Evolutionary conservation across 176 grass and related monocot species (phyloP).

Genomic region (Alopecurus myosuroides): DNA sequence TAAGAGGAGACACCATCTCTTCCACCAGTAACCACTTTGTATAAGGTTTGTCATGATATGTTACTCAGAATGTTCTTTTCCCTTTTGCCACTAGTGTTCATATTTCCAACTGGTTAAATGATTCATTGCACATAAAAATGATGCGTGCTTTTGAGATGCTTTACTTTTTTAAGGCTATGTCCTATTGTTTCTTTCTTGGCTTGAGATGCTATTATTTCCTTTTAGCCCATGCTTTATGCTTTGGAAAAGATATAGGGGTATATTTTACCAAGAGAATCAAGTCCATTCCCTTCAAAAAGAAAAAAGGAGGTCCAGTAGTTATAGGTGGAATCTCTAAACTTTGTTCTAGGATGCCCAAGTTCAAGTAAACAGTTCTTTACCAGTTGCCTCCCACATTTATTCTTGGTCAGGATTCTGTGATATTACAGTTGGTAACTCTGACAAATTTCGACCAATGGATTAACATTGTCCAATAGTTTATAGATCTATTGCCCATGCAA

Average conservation of each 20-base stretch:
- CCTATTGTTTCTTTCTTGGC: not conserved
- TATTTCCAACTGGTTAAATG: conserved; percentile 28
- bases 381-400: not conserved
- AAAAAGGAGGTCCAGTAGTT: not conserved
- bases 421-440: not conserved
- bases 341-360: not conserved
- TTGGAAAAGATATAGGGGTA: not conserved
- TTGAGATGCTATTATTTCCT: not conserved
- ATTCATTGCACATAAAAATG: conserved; percentile 14
- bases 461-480: not conserved
- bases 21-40: conserved; percentile 67
- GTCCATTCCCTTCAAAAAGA: not conserved
- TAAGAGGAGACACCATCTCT: conserved; percentile 95
- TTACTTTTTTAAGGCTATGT: not conserved
- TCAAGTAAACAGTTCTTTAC: not conserved
- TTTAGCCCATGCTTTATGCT: conserved; percentile 7
- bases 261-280: conserved; percentile 2
- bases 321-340: not conserved
- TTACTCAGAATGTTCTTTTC: conserved; percentile 50
- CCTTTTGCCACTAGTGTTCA: conserved; percentile 6
- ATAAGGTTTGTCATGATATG: conserved; percentile 97
- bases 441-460: not conserved
- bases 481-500: not conserved
- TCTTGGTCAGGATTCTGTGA: not conserved
- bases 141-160: conserved; percentile 4